Percentiles rank a stretch among this genome's conserved stretches.
These are phyloP conservation scores for Agaricus subrufescens DNA, from an alignment of 768 basidiomycete genomes.

Conservation along the genomic window DNA sequence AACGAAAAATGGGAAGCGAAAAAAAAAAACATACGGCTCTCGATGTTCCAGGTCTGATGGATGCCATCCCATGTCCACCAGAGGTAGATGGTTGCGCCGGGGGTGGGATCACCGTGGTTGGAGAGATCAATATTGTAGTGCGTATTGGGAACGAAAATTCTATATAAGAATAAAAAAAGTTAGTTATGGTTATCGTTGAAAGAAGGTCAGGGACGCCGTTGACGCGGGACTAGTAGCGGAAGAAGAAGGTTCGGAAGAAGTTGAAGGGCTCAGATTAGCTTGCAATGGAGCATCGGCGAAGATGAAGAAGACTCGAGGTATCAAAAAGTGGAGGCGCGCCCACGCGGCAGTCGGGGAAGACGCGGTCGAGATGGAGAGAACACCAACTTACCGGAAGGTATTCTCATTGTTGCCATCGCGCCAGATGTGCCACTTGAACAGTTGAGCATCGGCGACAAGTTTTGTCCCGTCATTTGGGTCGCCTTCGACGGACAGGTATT, in stretches of 20 bases:
- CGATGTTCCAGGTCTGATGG: slow-evolving; percentile 48
- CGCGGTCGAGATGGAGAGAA: neutral
- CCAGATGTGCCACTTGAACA: slow-evolving; percentile 47
- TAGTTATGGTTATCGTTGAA: neutral
- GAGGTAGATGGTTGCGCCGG: slow-evolving; percentile 40
- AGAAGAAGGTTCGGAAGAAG: neutral
- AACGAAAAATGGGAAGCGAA: neutral
- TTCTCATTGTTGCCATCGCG: slow-evolving; percentile 33
- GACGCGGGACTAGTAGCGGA: neutral
- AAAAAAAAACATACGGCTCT: slow-evolving; percentile 1
- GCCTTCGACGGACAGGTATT: slow-evolving; percentile 38
- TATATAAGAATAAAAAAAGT: slow-evolving; percentile 14
- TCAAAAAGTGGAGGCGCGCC: neutral
- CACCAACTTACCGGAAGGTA: slow-evolving; percentile 35
- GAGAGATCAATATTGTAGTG: slow-evolving; percentile 42
- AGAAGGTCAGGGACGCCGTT: no score
- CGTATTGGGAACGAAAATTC: slow-evolving; percentile 43
- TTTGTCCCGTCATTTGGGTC: slow-evolving; percentile 33
- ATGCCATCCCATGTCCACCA: slow-evolving; percentile 45
- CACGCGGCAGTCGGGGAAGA: neutral
- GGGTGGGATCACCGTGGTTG: slow-evolving; percentile 36
- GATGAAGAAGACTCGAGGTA: neutral
- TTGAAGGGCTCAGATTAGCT: neutral
- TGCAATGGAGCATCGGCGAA: neutral
- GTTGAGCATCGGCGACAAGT: slow-evolving; percentile 30